These are phyloP conservation scores for Bryum argenteum DNA, from an alignment of 225 moss, liverwort and hornwort genomes.

Conservation along the genomic window DNA sequence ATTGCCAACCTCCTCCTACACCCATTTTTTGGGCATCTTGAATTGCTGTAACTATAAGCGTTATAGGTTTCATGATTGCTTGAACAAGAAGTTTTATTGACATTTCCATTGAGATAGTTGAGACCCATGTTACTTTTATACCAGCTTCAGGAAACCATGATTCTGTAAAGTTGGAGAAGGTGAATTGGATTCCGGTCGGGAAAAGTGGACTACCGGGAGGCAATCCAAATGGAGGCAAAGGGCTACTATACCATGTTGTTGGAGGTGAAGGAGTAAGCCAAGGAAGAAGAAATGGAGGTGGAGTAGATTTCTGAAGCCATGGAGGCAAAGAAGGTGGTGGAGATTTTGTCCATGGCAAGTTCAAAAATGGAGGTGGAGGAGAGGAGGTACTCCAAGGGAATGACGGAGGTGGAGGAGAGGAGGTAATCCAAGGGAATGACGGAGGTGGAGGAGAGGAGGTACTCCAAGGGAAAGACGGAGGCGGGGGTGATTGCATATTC, in stretches of 20 bases:
- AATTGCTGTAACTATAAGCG: constrained; percentile 30
- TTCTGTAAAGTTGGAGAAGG: constrained; percentile 50
- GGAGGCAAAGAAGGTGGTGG: constrained; percentile 2
- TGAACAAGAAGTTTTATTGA: constrained; percentile 40
- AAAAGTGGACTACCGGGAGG: constrained; percentile 11
- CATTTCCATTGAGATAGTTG: constrained; percentile 6
- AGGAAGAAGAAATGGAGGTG: constrained; percentile 26
- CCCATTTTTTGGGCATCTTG: background rate
- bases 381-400: constrained; percentile 15
- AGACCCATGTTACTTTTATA: constrained; percentile 46
- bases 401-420: background rate
- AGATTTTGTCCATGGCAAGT: constrained; percentile 20
- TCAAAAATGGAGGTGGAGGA: background rate
- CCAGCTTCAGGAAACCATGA: constrained; percentile 27
- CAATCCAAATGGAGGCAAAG: constrained; percentile 43
- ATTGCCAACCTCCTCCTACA: constrained; percentile 25
- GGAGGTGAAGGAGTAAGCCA: constrained; percentile 30
- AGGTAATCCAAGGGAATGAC: constrained; percentile 4
- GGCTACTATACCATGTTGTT: background rate
- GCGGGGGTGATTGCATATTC: constrained; percentile 4
- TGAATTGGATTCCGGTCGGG: constrained; percentile 51
- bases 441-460: background rate
- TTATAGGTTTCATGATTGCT: constrained; percentile 45
- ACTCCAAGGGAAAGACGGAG: background rate
- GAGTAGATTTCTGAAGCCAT: constrained; percentile 6